phyloP scores from a whole-genome alignment of 2,329 filamentous ascomycete genomes.

The Epichloe hybrida region DNA sequence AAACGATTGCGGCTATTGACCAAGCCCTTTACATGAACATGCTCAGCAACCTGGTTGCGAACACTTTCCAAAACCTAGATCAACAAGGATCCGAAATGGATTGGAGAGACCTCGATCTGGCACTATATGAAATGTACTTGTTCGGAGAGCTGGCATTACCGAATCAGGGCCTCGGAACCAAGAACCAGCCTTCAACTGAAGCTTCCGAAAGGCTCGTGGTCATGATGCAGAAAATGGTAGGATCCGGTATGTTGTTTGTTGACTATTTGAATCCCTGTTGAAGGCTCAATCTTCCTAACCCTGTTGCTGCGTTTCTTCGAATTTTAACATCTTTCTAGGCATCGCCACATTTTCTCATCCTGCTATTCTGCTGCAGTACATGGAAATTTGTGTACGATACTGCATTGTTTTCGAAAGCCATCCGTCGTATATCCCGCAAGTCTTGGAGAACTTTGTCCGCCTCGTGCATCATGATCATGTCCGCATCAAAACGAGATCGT shows the following conservation, averaged over 20 bases:
- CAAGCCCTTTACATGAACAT: slow-evolving; percentile 80
- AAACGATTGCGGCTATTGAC: slow-evolving; percentile 81
- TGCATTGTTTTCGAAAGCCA: slow-evolving; percentile 84
- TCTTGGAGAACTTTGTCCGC: slow-evolving; percentile 81
- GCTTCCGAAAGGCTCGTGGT: slow-evolving; percentile 71
- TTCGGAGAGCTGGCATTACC: slow-evolving; percentile 91
- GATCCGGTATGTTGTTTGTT: slow-evolving; percentile 52
- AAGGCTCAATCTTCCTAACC: not conserved
- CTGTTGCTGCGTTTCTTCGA: not conserved
- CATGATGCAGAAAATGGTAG: slow-evolving; percentile 94
- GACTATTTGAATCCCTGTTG: not conserved
- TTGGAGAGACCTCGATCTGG: slow-evolving; percentile 90
- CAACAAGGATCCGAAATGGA: slow-evolving; percentile 63
- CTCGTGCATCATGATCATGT: slow-evolving; percentile 80
- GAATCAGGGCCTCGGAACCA: slow-evolving; percentile 73
- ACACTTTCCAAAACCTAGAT: slow-evolving; percentile 70
- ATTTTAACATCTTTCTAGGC: slow-evolving; percentile 31
- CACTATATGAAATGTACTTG: slow-evolving; percentile 86
- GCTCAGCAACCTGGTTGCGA: slow-evolving; percentile 75
- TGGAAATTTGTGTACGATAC: slow-evolving; percentile 96
- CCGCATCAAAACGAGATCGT: slow-evolving; percentile 79
- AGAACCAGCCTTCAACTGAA: slow-evolving; percentile 65
- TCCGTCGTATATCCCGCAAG: slow-evolving; percentile 65
- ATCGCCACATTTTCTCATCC: slow-evolving; percentile 80
- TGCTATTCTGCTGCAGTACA: slow-evolving; percentile 86